These are phyloP conservation scores for Suillus americanus DNA, from an alignment of 768 basidiomycete species.

Conservation along the genomic window DNA sequence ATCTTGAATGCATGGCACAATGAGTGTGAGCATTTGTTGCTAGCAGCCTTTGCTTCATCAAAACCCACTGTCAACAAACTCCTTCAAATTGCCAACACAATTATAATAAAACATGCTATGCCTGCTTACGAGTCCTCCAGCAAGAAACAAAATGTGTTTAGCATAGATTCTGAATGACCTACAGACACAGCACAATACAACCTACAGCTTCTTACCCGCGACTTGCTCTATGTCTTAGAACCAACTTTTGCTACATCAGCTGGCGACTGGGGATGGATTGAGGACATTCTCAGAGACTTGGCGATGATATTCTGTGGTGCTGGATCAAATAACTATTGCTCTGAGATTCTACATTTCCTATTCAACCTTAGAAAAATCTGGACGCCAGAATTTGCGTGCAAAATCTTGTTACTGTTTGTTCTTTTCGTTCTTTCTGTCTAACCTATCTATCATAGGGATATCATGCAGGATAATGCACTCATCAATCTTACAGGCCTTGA, in stretches of 20 bases:
- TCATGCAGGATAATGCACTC: constrained; percentile 37
- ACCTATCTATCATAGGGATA: constrained; percentile 18
- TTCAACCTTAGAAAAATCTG: constrained; percentile 30
- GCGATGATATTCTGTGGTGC: constrained; percentile 19
- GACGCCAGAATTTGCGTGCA: constrained; percentile 32
- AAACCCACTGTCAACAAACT: constrained; percentile 26
- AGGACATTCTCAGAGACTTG: constrained; percentile 25
- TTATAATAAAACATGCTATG: constrained; percentile 25
- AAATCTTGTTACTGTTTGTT: too few species aligned
- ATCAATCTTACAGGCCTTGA: constrained; percentile 31
- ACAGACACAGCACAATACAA: constrained; percentile 27
- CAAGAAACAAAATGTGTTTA: neutral
- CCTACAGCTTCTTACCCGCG: constrained; percentile 22
- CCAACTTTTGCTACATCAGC: constrained; percentile 24
- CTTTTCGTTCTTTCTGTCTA: too few species aligned
- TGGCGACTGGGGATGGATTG: constrained; percentile 34
- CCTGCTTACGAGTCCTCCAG: constrained; percentile 2
- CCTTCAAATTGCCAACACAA: constrained; percentile 16
- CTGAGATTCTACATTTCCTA: constrained; percentile 18
- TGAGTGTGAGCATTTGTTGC: constrained; percentile 16
- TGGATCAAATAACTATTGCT: constrained; percentile 20
- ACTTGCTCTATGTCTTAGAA: constrained; percentile 32
- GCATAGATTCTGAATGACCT: too few species aligned
- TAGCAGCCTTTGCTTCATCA: constrained; percentile 20
- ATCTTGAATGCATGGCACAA: constrained; percentile 33